Evolutionary conservation across 169 alveolate species (phyloP), one percentile per base, ranked within the genome.

Genomic region (Plasmodium knowlesi): DNA sequence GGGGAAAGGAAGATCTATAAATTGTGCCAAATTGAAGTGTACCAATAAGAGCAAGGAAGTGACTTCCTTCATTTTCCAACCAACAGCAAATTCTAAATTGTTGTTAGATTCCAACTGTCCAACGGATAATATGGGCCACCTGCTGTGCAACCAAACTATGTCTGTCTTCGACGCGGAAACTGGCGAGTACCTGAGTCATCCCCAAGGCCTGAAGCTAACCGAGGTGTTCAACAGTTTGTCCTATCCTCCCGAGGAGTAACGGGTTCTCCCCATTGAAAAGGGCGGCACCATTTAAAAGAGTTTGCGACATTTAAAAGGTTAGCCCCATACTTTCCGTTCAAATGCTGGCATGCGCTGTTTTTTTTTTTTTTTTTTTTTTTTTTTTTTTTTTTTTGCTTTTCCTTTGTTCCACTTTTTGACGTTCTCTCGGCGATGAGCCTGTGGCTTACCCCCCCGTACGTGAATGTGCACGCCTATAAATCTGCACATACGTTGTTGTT

Each of bases 1-100:
- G 14, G 96, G 84, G 37, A 94, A 86, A 54, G 96, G 96, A 16
- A 85, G 88, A 70, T 92, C 93, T 67, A 32, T 34, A 2, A 86
- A 92, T 34, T 16, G 67, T 41, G 95, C 95, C 10, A 88, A 54
- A 43, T 94, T 94, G 86, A 96, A 96, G 30, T 76, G 85, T 6
- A 80, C 57, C 46, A 73, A 53, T 80, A 84, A 74, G 85, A 82
- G 82, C 46, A 76, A 82, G 78, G 90, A 83, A 72, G 95, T 84
- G 4, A 34, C 86, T 79, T 67, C 94, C 5, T 89, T 89, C 72
- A 50, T 80, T 32, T 89, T 89, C 73, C 94, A 89, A 43, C 78
- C 80, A 30, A 28, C 85, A 46, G 71, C 71, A 54, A 89, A 89
- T 37, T 89, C 72, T 16, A 79, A 78, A 89, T 25, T 89, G 50